These are phyloP conservation scores for Teratosphaeria gauchensis DNA, from an alignment of 2,329 filamentous ascomycete species.

Conservation along the genomic window DNA sequence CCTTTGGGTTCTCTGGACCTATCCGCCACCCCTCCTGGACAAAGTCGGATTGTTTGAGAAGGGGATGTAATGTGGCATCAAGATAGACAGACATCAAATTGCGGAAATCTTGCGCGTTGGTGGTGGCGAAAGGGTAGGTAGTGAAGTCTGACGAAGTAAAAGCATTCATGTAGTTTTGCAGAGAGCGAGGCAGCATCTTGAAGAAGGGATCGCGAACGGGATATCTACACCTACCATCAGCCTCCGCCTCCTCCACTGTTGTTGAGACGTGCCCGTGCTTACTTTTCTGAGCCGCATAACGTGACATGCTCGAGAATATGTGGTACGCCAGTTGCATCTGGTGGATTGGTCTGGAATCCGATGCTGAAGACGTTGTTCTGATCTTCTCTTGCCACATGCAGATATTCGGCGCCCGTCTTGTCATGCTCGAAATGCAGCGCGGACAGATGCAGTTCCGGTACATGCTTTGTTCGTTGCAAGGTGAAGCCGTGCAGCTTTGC, in stretches of 20 bases:
- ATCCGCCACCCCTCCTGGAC: conserved; percentile 95
- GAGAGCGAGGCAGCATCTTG: conserved; percentile 94
- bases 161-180: conserved; percentile 99
- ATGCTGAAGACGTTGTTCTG: conserved; percentile 99
- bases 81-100: conserved; percentile 96
- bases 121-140: conserved; percentile 95
- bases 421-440: conserved; percentile 86
- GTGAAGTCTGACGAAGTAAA: conserved; percentile 96
- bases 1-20: conserved; percentile 73
- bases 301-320: conserved; percentile 98
- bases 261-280: conserved; percentile 3
- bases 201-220: conserved; percentile 99
- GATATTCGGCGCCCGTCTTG: conserved; percentile 89
- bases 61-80: conserved; percentile 81
- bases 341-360: conserved; percentile 97
- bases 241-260: conserved; percentile 1
- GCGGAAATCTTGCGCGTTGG: conserved; percentile 87
- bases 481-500: conserved; percentile 91
- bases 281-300: conserved; percentile 90
- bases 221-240: conserved; percentile 48
- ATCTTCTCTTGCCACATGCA: conserved; percentile 90
- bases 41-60: conserved; percentile 86
- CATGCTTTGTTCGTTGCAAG: conserved; percentile 75
- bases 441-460: conserved; percentile 87
- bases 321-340: conserved; percentile 88